A percentile compares a stretch with the other conserved stretches of the same genome.
Conservation (phyloP, 2,329 filamentous ascomycete species). For the Colletotrichum caudatum region DNA sequence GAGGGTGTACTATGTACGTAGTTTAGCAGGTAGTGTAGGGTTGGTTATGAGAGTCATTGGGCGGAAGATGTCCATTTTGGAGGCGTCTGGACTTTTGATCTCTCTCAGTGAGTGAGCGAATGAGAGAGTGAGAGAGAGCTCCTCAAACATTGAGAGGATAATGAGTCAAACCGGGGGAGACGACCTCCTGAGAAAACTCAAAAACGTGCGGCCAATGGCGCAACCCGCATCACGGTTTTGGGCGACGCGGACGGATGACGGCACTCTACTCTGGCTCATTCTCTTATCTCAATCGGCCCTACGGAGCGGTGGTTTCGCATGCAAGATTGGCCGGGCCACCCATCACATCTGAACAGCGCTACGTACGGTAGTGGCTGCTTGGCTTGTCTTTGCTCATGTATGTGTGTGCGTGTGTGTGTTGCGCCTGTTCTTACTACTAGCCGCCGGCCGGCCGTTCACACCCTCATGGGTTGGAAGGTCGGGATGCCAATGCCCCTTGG, state of each 20-base stretch:
- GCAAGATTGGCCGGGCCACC: slow-evolving; percentile 29
- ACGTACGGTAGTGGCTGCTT: slow-evolving; percentile 13
- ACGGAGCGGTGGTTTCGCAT: slow-evolving; percentile 34
- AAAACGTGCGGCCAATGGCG: slow-evolving; percentile 4
- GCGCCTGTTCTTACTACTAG: background rate
- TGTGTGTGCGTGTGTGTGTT: background rate
- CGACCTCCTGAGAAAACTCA: background rate
- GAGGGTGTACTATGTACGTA: slow-evolving; percentile 1
- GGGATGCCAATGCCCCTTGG: slow-evolving; percentile 15
- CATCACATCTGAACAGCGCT: slow-evolving; percentile 18
- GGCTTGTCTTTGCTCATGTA: background rate
- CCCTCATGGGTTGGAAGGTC: background rate
- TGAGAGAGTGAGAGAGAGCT: background rate
- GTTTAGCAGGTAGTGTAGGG: background rate
- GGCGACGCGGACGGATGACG: background rate
- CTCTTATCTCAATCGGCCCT: slow-evolving; percentile 40
- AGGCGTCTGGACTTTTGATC: background rate
- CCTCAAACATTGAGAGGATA: too few relatives aligned
- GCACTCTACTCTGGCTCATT: background rate
- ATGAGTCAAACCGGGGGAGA: background rate
- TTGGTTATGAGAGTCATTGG: slow-evolving; percentile 14
- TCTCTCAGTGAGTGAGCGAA: too few relatives aligned
- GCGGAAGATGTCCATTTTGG: background rate
- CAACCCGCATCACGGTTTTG: background rate
- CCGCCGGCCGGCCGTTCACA: slow-evolving; percentile 1